A percentile compares a stretch with the other conserved stretches of the same genome.
These are phyloP conservation scores for Harrya chromipes DNA, from an alignment of 768 basidiomycete genomes.

Conservation along the genomic window DNA sequence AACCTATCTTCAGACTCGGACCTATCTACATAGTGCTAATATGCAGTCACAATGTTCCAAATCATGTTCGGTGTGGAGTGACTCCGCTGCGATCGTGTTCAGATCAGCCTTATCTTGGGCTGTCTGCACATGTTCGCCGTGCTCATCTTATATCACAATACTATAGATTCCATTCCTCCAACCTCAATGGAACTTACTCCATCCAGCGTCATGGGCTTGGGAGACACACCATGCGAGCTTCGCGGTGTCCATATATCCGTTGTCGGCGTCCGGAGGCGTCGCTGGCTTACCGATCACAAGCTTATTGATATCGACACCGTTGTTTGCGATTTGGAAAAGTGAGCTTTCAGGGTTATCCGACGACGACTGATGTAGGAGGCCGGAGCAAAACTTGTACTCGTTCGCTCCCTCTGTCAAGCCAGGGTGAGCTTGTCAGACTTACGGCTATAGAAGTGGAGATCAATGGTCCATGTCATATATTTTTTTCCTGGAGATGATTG, in stretches of 20 bases:
- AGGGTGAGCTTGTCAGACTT: background rate
- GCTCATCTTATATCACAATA: no score
- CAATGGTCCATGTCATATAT: background rate
- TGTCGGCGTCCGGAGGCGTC: slow-evolving; percentile 37
- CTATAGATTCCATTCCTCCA: no score
- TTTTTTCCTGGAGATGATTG: background rate
- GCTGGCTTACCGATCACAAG: slow-evolving; percentile 56
- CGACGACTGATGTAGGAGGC: slow-evolving; percentile 55
- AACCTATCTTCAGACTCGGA: no score
- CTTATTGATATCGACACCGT: slow-evolving; percentile 43
- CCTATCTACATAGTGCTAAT: no score
- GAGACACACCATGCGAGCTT: slow-evolving; percentile 56
- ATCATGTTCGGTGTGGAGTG: no score
- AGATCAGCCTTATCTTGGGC: no score
- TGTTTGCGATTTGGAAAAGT: slow-evolving; percentile 44
- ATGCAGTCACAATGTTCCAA: no score
- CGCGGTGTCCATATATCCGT: slow-evolving; percentile 54
- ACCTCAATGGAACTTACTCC: slow-evolving; percentile 47
- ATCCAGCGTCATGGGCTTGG: slow-evolving; percentile 58
- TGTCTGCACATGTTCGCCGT: no score
- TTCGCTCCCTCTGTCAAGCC: slow-evolving; percentile 45
- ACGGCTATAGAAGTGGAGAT: slow-evolving; percentile 25
- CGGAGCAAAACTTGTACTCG: slow-evolving; percentile 60
- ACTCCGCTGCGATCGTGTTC: no score
- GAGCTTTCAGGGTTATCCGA: slow-evolving; percentile 57